Conservation (phyloP, 1,139 yeast genomes). For the Lodderomyces oxycetoniae region DNA sequence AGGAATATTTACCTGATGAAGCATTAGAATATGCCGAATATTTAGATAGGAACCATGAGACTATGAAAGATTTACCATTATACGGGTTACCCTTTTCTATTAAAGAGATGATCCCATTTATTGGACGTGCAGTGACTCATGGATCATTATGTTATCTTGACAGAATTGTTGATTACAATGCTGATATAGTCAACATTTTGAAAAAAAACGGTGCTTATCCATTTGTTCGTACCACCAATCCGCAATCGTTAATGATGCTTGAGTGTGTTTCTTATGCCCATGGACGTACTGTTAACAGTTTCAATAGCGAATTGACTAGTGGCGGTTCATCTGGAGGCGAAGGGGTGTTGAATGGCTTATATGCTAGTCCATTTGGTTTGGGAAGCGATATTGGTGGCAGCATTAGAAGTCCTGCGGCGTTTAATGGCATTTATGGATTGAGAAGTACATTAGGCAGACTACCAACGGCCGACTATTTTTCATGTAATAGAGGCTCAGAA, state of each 20-base stretch:
- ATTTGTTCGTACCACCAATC: constrained; percentile 46
- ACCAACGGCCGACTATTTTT: constrained; percentile 18
- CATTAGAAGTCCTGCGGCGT: constrained; percentile 26
- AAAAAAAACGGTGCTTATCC: constrained; percentile 19
- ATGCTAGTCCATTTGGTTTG: constrained; percentile 23
- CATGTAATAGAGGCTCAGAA: constrained; percentile 28
- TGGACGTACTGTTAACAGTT: constrained; percentile 52
- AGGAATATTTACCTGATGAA: constrained; percentile 20
- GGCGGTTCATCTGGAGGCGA: constrained; percentile 37
- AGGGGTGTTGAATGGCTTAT: constrained; percentile 22
- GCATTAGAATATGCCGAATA: constrained; percentile 17
- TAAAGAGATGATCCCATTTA: constrained; percentile 19
- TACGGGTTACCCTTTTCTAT: constrained; percentile 24
- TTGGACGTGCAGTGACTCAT: constrained; percentile 18
- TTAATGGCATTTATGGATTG: constrained; percentile 25
- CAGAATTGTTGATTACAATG: constrained; percentile 19
- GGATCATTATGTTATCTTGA: constrained; percentile 21
- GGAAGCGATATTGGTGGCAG: constrained; percentile 31
- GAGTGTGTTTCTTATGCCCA: constrained; percentile 46
- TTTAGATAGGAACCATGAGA: constrained; percentile 16
- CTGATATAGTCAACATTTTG: constrained; percentile 20
- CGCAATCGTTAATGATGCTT: constrained; percentile 54
- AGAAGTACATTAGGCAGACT: constrained; percentile 20
- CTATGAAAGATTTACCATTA: constrained; percentile 16
- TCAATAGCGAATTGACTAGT: constrained; percentile 47